These are phyloP conservation scores for Penicillium frequentans DNA, from an alignment of 2,329 filamentous ascomycete genomes.

Conservation along the genomic window DNA sequence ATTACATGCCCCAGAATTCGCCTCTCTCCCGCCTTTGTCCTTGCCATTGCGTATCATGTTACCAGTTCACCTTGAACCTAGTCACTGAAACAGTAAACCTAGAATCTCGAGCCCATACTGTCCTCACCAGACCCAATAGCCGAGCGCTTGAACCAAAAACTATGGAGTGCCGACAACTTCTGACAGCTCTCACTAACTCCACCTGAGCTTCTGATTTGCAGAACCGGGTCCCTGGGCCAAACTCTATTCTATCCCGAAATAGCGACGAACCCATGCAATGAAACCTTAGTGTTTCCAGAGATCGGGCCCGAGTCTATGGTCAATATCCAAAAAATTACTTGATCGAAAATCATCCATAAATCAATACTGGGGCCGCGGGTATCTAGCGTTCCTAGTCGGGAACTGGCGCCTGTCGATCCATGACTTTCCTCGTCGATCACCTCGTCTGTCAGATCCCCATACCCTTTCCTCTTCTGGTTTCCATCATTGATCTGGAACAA, in stretches of 20 bases:
- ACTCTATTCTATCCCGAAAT: constrained; percentile 2
- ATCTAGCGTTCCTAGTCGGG: neutral
- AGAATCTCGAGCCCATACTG: neutral
- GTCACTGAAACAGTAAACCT: neutral
- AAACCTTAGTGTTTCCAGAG: neutral
- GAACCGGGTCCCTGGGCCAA: neutral
- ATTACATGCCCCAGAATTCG: neutral
- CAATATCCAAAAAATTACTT: too few relatives aligned
- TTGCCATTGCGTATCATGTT: neutral
- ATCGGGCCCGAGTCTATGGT: neutral
- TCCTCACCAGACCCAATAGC: neutral
- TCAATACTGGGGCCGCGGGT: neutral
- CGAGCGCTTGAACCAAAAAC: constrained; percentile 3
- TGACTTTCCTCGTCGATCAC: constrained; percentile 12
- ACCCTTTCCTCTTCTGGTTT: neutral
- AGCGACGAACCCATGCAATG: neutral
- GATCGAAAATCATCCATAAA: neutral
- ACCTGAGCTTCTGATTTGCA: constrained; percentile 2
- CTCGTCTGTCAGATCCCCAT: constrained; percentile 7
- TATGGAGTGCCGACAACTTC: neutral
- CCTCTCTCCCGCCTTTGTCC: neutral
- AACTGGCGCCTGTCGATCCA: constrained; percentile 8
- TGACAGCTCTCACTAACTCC: constrained; percentile 15
- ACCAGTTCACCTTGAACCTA: neutral
- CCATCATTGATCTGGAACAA: neutral